phyloP scores from a whole-genome alignment of 73 alveolate genomes.

The Paraurostyla sp. region DNA sequence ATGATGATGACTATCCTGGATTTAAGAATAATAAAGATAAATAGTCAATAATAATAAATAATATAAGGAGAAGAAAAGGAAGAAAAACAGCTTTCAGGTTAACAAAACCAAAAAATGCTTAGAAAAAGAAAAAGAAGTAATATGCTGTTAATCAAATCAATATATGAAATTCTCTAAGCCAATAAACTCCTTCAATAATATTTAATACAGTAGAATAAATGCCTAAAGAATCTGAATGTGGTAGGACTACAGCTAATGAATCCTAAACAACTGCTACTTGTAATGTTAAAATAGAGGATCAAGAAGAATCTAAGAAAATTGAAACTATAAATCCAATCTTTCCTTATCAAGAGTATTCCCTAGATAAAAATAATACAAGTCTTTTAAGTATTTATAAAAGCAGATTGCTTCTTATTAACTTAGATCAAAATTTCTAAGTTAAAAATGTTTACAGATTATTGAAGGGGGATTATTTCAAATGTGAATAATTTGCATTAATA shows the following conservation, averaged over 20 bases:
- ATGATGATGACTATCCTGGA: too few relatives aligned
- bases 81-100: conserved; percentile 36
- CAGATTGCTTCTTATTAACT: neutral
- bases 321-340: neutral
- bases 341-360: neutral
- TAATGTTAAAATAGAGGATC: conserved; percentile 14
- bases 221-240: conserved; percentile 14
- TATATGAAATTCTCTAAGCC: neutral
- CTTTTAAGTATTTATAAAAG: neutral
- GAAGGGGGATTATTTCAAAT: conserved; percentile 34
- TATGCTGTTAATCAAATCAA: neutral
- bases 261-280: conserved; percentile 12
- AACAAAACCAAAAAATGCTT: neutral
- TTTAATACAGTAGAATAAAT: neutral
- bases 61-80: neutral
- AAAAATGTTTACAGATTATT: neutral
- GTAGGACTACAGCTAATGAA: conserved; percentile 2
- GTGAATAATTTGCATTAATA: conserved; percentile 12
- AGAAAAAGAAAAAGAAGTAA: neutral
- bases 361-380: neutral
- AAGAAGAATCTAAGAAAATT: conserved; percentile 2
- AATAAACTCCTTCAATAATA: neutral
- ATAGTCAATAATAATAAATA: neutral
- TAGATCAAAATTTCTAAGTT: conserved; percentile 11
- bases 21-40: too few relatives aligned